Evolutionary conservation across 257 asterid genomes (phyloP), one percentile per base, ranked within the genome.

Genomic region (Osmanthus fragrans): DNA sequence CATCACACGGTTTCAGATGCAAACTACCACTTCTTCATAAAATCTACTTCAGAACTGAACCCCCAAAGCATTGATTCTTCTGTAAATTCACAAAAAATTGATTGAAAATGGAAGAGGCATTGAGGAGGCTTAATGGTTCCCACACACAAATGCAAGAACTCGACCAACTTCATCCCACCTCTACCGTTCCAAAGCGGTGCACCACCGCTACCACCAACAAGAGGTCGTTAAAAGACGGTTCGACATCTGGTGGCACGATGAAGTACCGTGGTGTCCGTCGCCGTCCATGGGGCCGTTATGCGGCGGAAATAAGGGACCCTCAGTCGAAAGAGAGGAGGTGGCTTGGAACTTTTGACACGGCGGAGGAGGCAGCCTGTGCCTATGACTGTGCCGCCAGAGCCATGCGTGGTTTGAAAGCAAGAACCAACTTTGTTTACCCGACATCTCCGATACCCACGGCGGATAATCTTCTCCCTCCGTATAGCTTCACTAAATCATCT

Each of bases 271-370:
- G 98, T 1, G 98, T 94, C 0, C 93, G 98, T 19, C 95, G 97
- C 74, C 97, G 97, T 2, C 98, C 98, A 0, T 94, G 98, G 98
- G 98, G 98, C 5, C 91, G 98, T 1, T 94, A 90, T 58, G 97
- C 98, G 0, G 97, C 98, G 4, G 98, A 94, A 84, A 94, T 94
- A 10, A 75, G 97, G 8, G 98, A 94, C 84, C 98, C 98, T 2
- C 92, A 73, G 72, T 86, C 96, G 15, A 94, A 94, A 75, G 98
- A 94, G 30, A 75, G 98, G 70, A 84, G 97, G 79, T 94, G 98
- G 98, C 89, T 94, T 5, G 98, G 98, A 2, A 94, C 97, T 12
- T 93, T 90, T 76, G 97, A 93, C 82, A 91, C 97, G 32, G 97
- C 97, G 12, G 97, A 93, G 82, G 98, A 91, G 73, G 97, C 98